These are phyloP conservation scores for Sordaria brevicollis DNA, from an alignment of 495 filamentous ascomycete species.

Conservation along the genomic window DNA sequence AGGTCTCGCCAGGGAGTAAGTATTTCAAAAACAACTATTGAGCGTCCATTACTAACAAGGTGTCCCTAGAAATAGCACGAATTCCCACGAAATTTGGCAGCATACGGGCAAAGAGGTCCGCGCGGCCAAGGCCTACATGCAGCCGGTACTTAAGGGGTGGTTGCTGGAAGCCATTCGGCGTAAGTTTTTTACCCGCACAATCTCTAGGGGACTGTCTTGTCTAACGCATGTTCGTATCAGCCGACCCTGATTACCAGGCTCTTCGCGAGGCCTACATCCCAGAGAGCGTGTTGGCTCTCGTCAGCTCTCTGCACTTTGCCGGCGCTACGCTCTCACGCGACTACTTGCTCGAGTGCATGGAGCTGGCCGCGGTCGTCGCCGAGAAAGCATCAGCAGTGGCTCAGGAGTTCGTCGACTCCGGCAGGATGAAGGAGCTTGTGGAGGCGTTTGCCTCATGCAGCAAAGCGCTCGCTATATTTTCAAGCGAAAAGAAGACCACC, in stretches of 20 bases:
- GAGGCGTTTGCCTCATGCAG: slow-evolving; percentile 62
- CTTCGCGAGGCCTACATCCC: slow-evolving; percentile 71
- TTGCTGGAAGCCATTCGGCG: slow-evolving; percentile 26
- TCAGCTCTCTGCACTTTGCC: slow-evolving; percentile 59
- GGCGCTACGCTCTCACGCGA: slow-evolving; percentile 54
- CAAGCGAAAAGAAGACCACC: slow-evolving; percentile 36
- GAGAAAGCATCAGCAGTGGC: slow-evolving; percentile 55
- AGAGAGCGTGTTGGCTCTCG: slow-evolving; percentile 71
- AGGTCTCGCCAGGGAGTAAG: slow-evolving; percentile 33
- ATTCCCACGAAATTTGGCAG: slow-evolving; percentile 34
- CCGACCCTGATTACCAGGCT: slow-evolving; percentile 32
- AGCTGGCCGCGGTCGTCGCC: slow-evolving; percentile 58
- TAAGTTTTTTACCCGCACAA: slow-evolving; percentile 6
- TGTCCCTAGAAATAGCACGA: slow-evolving; percentile 12
- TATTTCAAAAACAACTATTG: not conserved
- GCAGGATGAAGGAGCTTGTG: slow-evolving; percentile 69
- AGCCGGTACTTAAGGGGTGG: slow-evolving; percentile 35
- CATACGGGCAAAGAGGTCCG: slow-evolving; percentile 29
- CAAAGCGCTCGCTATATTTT: slow-evolving; percentile 59
- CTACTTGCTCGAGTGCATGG: slow-evolving; percentile 64
- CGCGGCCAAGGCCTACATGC: slow-evolving; percentile 31
- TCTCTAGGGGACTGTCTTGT: not conserved
- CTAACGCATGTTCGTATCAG: slow-evolving; percentile 4
- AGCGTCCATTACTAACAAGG: not conserved
- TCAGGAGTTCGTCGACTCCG: slow-evolving; percentile 50